Conservation (phyloP, 352 stramenopile genomes). For the Halophytophthora polymorphica region DNA sequence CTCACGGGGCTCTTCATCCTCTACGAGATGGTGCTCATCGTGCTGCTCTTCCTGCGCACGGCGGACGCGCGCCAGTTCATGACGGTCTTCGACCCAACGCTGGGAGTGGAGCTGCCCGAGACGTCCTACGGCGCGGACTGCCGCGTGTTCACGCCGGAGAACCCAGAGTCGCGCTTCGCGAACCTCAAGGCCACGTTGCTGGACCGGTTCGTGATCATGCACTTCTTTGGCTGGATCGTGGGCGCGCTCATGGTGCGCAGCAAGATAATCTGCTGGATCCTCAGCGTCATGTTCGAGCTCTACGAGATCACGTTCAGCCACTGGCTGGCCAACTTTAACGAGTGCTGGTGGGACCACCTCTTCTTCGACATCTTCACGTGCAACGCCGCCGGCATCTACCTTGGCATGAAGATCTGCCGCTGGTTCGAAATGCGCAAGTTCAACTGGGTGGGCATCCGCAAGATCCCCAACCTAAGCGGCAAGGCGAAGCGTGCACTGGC, state of each 20-base stretch:
- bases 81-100: constrained; percentile 73
- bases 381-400: constrained; percentile 91
- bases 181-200: constrained; percentile 82
- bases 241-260: constrained; percentile 84
- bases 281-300: constrained; percentile 85
- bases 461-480: constrained; percentile 75
- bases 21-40: constrained; percentile 89
- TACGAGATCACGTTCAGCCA: constrained; percentile 89
- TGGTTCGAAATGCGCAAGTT: constrained; percentile 89
- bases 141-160: constrained; percentile 84
- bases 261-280: constrained; percentile 78
- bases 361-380: constrained; percentile 93
- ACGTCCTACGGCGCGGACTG: constrained; percentile 83
- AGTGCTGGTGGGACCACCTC: constrained; percentile 95
- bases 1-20: constrained; percentile 90
- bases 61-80: constrained; percentile 81
- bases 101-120: constrained; percentile 78
- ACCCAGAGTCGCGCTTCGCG: constrained; percentile 68
- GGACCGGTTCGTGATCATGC: constrained; percentile 89
- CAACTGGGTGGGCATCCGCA: constrained; percentile 87
- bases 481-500: constrained; percentile 79
- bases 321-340: constrained; percentile 93
- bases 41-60: constrained; percentile 83
- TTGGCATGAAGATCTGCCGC: constrained; percentile 83
- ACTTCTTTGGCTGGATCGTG: constrained; percentile 90